Evolutionary conservation across 345 rosid species (phyloP).

Genomic region (Pseudoturritis turrita): DNA sequence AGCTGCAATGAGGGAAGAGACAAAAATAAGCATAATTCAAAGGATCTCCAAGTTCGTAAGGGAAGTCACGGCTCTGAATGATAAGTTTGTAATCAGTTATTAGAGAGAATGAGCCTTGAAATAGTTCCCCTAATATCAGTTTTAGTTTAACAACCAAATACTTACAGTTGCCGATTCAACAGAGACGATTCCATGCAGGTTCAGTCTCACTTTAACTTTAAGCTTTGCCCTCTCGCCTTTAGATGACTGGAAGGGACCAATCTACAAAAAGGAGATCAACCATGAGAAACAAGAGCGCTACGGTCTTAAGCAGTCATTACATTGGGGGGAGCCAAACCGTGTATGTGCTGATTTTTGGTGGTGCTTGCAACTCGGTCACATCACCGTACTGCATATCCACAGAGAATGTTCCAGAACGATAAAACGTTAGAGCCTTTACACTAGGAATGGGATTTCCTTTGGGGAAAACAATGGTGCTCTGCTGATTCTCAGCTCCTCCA

Average conservation of each 20-base stretch:
- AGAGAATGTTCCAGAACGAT: slow-evolving; percentile 66
- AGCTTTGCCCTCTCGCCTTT: slow-evolving; percentile 75
- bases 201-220: slow-evolving; percentile 83
- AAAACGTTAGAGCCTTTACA: slow-evolving; percentile 78
- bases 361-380: slow-evolving; percentile 55
- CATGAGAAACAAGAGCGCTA: slow-evolving; percentile 11
- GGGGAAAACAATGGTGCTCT: slow-evolving; percentile 71
- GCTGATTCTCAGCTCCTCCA: slow-evolving; percentile 66
- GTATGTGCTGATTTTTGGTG: slow-evolving; percentile 77
- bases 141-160: background rate
- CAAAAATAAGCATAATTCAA: background rate
- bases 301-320: background rate
- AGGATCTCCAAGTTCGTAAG: background rate
- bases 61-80: background rate
- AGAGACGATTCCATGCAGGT: slow-evolving; percentile 79
- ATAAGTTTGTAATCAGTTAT: background rate
- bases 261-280: slow-evolving; percentile 41
- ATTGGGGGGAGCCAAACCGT: slow-evolving; percentile 40
- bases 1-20: slow-evolving; percentile 45
- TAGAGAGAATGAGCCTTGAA: background rate
- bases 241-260: slow-evolving; percentile 84
- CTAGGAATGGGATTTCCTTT: slow-evolving; percentile 89
- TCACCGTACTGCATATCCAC: slow-evolving; percentile 78
- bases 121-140: background rate
- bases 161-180: slow-evolving; percentile 85